Percentiles rank a stretch among this genome's conserved stretches.
Conservation (phyloP, 2,329 filamentous ascomycete species). For the Rutstroemia sydowiana region DNA sequence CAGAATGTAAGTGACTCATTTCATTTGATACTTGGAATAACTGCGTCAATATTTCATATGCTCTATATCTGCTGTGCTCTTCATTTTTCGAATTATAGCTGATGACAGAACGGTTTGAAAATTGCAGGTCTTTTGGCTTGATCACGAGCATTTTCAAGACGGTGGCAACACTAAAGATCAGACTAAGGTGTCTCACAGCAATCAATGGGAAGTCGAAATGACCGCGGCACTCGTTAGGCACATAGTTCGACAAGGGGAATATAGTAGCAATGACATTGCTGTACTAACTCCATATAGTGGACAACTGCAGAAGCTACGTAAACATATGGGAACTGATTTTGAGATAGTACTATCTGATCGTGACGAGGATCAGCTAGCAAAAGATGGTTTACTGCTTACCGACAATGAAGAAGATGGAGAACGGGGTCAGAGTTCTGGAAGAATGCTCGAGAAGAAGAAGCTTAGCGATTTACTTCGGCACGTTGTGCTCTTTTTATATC, state of each 20-base stretch:
- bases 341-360: conserved; percentile 29
- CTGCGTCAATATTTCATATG: too few relatives aligned
- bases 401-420: conserved; percentile 4
- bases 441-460: conserved; percentile 17
- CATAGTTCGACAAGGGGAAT: conserved; percentile 55
- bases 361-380: conserved; percentile 25
- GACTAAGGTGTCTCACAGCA: conserved; percentile 28
- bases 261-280: conserved; percentile 55
- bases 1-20: conserved; percentile 16
- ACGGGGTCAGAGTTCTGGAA: neutral
- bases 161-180: neutral
- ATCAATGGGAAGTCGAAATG: conserved; percentile 58
- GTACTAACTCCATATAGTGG: conserved; percentile 61
- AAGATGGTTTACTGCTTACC: conserved; percentile 14
- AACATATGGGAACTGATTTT: conserved; percentile 23
- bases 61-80: too few relatives aligned
- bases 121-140: conserved; percentile 21
- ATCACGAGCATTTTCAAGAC: conserved; percentile 22
- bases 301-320: conserved; percentile 37
- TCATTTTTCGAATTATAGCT: neutral
- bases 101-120: neutral
- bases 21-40: too few relatives aligned
- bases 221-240: conserved; percentile 55
- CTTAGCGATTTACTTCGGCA: conserved; percentile 23
- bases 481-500: neutral